Conservation (phyloP, 148 eudicot genomes). For the Cornus controversa region DNA sequence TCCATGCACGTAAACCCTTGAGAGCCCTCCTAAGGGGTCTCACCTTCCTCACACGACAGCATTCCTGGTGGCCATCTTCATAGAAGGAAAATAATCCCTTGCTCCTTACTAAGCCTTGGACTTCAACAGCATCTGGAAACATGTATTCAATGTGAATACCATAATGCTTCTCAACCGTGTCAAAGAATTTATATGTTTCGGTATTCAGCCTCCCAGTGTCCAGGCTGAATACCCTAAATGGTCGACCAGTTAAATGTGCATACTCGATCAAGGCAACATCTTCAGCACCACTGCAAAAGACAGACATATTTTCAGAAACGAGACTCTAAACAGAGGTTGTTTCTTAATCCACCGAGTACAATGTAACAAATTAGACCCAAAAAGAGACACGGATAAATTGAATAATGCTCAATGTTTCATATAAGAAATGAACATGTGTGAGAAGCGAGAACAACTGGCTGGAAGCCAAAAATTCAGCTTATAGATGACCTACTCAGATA, state of each 20-base stretch:
- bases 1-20: constrained; percentile 89
- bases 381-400: too few relatives aligned
- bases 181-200: constrained; percentile 76
- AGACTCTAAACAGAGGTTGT: not conserved
- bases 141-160: constrained; percentile 84
- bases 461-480: too few relatives aligned
- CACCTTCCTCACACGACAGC: constrained; percentile 94
- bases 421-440: too few relatives aligned
- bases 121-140: constrained; percentile 91
- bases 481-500: too few relatives aligned
- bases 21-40: constrained; percentile 81
- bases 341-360: not conserved
- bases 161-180: constrained; percentile 70
- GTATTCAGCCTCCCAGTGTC: constrained; percentile 92
- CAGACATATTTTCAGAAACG: not conserved
- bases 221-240: constrained; percentile 81
- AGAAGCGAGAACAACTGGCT: too few relatives aligned
- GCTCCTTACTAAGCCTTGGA: constrained; percentile 72
- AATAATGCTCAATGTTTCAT: too few relatives aligned
- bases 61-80: constrained; percentile 94
- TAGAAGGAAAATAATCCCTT: constrained; percentile 92
- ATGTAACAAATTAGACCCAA: too few relatives aligned
- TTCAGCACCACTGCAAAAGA: constrained; percentile 82
- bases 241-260: constrained; percentile 82
- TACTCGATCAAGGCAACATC: constrained; percentile 97